Evolutionary conservation across 1,284 basidiomycete species (phyloP), one percentile per base, ranked within the genome.

Genomic region (Paramarasmius palmivorus): DNA sequence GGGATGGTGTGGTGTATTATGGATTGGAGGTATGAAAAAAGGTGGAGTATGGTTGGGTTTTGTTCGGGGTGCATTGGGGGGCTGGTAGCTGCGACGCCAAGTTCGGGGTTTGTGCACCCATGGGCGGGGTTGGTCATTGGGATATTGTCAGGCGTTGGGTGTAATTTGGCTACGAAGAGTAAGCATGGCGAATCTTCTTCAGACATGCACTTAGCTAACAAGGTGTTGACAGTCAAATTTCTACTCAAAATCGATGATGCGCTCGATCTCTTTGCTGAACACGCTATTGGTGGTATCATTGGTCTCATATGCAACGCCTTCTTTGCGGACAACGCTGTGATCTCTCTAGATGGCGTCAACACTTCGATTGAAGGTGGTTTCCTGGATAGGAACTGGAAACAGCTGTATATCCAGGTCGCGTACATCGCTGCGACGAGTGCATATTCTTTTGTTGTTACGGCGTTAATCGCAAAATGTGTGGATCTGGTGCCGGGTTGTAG

Each of bases 1-100:
- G 94, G 91, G 10, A 78, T 93, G 54, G 82, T 88, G n/a, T 97
- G 93, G 94, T 89, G 93, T 70, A 71, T 92, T 56, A 81, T 96
- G 60, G 93, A 95, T 71, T 95, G 81, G 69, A 77, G 92, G 26
- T 79, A 93, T 55, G 90, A 93, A 67, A 78, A 85, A 56, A 90
- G 92, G 63, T 86, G 83, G 75, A 86, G 82, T 51, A 76, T 93
- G 82, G 94, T 98, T 55, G 94, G 94, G 19, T 94, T 95, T 70
- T 93, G 90, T 68, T 80, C 76, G 15, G 95, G 81, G n/a, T 89
- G 89, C 6, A 91, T 93, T 55, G 88, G 88, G 41, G 93, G 93
- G 19, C 79, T 98, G 36, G 95, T 98, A 41, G 92, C 92, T 17
- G 91, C 93, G 38, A 94, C 93, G 2, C 88, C 90, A 2, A 82